phyloP scores from a whole-genome alignment of 2,329 filamentous ascomycete species.

The Ascochyta lentis region DNA sequence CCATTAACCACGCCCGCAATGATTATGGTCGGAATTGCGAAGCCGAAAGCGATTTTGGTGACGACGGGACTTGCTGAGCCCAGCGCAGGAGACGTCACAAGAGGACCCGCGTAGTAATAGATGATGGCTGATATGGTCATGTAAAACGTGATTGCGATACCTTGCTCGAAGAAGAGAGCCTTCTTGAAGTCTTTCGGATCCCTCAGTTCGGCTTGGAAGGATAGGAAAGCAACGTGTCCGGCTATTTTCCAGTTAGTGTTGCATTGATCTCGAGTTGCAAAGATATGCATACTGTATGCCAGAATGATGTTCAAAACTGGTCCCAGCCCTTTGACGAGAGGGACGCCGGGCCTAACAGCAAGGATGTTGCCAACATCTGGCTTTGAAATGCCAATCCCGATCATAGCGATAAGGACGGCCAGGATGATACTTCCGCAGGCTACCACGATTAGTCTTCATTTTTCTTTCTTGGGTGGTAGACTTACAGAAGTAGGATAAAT shows the following conservation, averaged over 20 bases:
- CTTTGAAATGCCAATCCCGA: constrained; percentile 64
- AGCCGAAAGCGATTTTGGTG: constrained; percentile 70
- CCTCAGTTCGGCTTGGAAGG: constrained; percentile 69
- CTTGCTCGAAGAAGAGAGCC: constrained; percentile 67
- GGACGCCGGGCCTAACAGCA: constrained; percentile 27
- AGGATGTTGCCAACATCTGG: constrained; percentile 46
- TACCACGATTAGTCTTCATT: constrained; percentile 28
- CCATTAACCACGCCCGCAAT: constrained; percentile 75
- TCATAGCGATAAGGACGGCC: constrained; percentile 71
- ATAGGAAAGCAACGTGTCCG: constrained; percentile 73
- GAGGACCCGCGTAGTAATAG: constrained; percentile 69
- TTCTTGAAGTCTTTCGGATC: constrained; percentile 67
- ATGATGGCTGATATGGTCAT: constrained; percentile 70
- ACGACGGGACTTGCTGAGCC: constrained; percentile 65
- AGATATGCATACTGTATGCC: constrained; percentile 62
- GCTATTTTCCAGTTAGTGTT: constrained; percentile 28
- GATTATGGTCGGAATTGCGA: constrained; percentile 74
- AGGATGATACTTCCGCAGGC: constrained; percentile 69
- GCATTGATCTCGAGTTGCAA: background rate
- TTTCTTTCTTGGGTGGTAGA: background rate
- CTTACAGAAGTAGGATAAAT: constrained; percentile 66
- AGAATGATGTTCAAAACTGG: constrained; percentile 69
- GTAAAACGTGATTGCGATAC: constrained; percentile 67
- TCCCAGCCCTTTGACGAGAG: constrained; percentile 35
- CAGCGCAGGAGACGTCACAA: constrained; percentile 70